Base-by-base conservation (phyloP, 2,329 filamentous ascomycete genomes). In the Aspergillus persii region DNA sequence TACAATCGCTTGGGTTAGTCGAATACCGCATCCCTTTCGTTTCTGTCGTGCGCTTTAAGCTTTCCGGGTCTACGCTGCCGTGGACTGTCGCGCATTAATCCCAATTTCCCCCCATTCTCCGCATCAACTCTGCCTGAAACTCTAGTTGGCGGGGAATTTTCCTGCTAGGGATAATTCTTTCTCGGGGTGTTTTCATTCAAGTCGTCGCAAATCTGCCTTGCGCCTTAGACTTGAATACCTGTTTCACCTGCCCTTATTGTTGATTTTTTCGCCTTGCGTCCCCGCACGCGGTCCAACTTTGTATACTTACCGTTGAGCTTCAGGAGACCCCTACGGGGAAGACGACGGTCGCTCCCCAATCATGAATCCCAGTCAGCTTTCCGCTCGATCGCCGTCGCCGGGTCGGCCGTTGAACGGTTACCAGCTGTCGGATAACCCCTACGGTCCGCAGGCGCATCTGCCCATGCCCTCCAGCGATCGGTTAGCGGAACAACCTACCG, bases 401-500 rank as follows among this genome's bases (percentile, higher is more conserved):
- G 89, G 86, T 52, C 88, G 91, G 65, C 90, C 89, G 30, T 78
- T 89, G 60, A 85, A 89, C 67, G 86, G 88, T 65, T 96, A 96
- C 74, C 90, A 96, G 72, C 83, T 96, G 50, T 89, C 95, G 49
- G 90, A 96, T 74, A 85, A 87, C 65, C 86, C 88, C 8, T 93
- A 91, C 72, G 81, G 79, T 55, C 76, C 76, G 36, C 82, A 79
- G 60, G 74, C 79, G 51, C 87, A 86, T 61, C 79, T 93, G 53
- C 85, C 90, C 66, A 91, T 92, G 72, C 89, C 88, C 60, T 78
- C 78, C 1, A 88, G 86, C 69, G 94, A 98, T 77, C 84, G 88
- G 58, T 80, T 98, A 54, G 86, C 89, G 59, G 83, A 93, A 64
- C 93, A 97, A 75, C 91, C 92, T 53, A 94, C 93, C 58, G 90